Evolutionary conservation across 352 stramenopile genomes (phyloP), one percentile per base, ranked within the genome.

Genomic region (Phytophthora uliginosa): DNA sequence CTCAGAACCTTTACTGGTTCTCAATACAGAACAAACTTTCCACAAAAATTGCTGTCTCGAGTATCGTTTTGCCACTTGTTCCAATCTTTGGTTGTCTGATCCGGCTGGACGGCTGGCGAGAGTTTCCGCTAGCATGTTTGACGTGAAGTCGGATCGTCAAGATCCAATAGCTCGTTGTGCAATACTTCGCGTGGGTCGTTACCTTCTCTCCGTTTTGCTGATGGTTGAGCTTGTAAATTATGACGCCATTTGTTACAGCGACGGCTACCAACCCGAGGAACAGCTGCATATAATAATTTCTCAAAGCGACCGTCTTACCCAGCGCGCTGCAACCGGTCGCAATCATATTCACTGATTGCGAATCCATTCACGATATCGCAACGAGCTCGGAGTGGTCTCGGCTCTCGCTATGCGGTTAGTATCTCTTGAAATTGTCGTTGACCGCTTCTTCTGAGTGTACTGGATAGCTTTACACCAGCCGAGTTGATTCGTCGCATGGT

Each of bases 281-380:
- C 12, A 45, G 36, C 36, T 45, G 13, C 36, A 13, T 45, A 8
- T 45, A 45, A 8, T 17, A 45, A 3, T 45, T 45, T 17, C 13
- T 7, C 2, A 45, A 45, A 13, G 36, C 36, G 2, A 45, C 36
- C 3, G 9, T 18, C 36, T 45, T 47, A 4, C 5, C 9, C 5
- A 4, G 9, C 12, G 38, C 18, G 38, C 38, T 47, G 38, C 38
- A 47, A 5, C 38, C 38, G 1, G 5, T 47, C 6, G 38, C 38
- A 3, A 47, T 18, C 38, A 47, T 47, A n/a, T 47, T 67, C 5
- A 69, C 53, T 0, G 59, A 59, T 1, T 28, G n/a, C 24, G 40
- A 60, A 51, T 74, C 59, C 52, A 74, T 54, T 59, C 59, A 74
- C 7, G 59, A 53, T 2, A 67, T 5, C 7, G 66, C 66, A 20